These are phyloP conservation scores for Penicillium paxilli DNA, from an alignment of 495 filamentous ascomycete species.

Conservation along the genomic window DNA sequence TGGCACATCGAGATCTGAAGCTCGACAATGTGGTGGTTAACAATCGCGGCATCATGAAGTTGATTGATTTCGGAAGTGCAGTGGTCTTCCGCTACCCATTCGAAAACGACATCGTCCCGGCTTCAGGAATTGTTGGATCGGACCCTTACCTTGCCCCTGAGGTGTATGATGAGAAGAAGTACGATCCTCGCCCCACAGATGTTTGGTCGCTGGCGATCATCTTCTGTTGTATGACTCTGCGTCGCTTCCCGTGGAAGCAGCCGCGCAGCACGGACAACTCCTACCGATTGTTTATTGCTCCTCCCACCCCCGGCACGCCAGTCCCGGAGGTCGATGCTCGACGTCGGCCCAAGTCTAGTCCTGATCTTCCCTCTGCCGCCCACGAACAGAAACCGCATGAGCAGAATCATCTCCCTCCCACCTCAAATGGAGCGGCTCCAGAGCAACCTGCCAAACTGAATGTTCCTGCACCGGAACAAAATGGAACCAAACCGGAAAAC, in stretches of 20 bases:
- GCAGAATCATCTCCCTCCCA: slow-evolving; percentile 4
- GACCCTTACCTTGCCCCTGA: slow-evolving; percentile 97
- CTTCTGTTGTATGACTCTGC: slow-evolving; percentile 97
- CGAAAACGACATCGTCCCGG: slow-evolving; percentile 84
- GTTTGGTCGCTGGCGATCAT: slow-evolving; percentile 99
- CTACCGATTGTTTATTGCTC: slow-evolving; percentile 85
- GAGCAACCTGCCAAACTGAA: slow-evolving; percentile 12
- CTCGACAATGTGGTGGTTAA: slow-evolving; percentile 98
- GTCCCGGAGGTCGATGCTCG: slow-evolving; percentile 46
- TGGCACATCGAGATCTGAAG: slow-evolving; percentile 95
- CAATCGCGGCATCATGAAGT: slow-evolving; percentile 97
- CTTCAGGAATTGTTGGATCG: slow-evolving; percentile 95
- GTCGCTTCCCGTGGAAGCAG: slow-evolving; percentile 96
- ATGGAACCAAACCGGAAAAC: slow-evolving; percentile 13
- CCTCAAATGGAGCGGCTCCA: slow-evolving; percentile 13
- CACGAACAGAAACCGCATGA: slow-evolving; percentile 19
- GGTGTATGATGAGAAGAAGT: slow-evolving; percentile 92
- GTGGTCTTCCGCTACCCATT: slow-evolving; percentile 97
- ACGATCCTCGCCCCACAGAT: slow-evolving; percentile 91
- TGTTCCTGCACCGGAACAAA: slow-evolving; percentile 14
- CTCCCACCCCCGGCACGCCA: slow-evolving; percentile 58
- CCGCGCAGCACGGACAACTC: slow-evolving; percentile 91
- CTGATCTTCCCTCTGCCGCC: slow-evolving; percentile 32
- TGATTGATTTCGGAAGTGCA: slow-evolving; percentile 98
- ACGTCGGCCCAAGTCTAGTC: slow-evolving; percentile 39